A percentile compares a stretch with the other conserved stretches of the same genome.
Conservation (phyloP, 2,329 filamentous ascomycete species). For the Ascochyta koolunga region DNA sequence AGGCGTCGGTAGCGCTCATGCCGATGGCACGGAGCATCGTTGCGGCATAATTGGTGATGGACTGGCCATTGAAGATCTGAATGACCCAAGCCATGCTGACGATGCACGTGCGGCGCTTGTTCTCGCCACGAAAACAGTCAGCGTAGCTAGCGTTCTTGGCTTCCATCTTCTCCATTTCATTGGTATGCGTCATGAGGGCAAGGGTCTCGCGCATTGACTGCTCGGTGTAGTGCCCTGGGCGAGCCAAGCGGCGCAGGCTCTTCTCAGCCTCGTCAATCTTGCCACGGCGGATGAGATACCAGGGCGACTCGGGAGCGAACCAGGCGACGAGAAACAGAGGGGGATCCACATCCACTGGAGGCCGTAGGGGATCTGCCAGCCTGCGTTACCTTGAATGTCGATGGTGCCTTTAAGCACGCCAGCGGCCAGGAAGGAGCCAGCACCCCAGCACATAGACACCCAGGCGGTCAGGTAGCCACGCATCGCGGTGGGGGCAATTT, state of each 20-base stretch:
- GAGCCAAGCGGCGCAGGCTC: conserved; percentile 58
- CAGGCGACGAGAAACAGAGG: conserved; percentile 67
- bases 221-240: conserved; percentile 61
- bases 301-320: conserved; percentile 71
- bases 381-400: conserved; percentile 60
- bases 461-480: conserved; percentile 63
- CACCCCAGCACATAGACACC: conserved; percentile 74
- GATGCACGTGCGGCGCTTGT: conserved; percentile 76
- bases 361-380: conserved; percentile 67
- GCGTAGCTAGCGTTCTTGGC: conserved; percentile 69
- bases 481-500: conserved; percentile 56
- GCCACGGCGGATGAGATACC: conserved; percentile 72
- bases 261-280: conserved; percentile 66
- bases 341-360: conserved; percentile 77
- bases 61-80: conserved; percentile 41
- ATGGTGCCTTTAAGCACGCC: conserved; percentile 63
- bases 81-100: conserved; percentile 56
- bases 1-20: conserved; percentile 50
- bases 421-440: conserved; percentile 72
- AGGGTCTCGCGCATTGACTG: conserved; percentile 63
- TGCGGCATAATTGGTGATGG: conserved; percentile 36
- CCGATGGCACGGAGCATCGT: conserved; percentile 47
- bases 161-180: conserved; percentile 73
- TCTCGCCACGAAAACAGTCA: conserved; percentile 80
- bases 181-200: conserved; percentile 84